phyloP scores from a whole-genome alignment of 352 stramenopile species.

The Plasmopara muralis region DNA sequence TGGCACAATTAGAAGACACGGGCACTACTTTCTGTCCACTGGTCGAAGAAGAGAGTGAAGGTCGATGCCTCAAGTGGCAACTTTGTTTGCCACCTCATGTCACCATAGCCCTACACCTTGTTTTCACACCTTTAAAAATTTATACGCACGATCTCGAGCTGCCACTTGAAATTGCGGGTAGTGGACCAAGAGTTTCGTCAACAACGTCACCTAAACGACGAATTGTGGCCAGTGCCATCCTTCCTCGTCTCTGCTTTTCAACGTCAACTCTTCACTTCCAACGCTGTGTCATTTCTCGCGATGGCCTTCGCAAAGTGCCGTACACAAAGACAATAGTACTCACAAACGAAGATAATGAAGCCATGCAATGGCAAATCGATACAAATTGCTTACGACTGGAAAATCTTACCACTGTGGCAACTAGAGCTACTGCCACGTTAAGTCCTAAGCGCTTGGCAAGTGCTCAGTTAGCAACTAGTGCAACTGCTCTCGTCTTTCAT shows the following conservation, averaged over 20 bases:
- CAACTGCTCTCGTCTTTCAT: slow-evolving; percentile 62
- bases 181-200: too few species aligned
- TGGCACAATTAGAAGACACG: slow-evolving; percentile 61
- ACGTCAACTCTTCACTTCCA: slow-evolving; percentile 74
- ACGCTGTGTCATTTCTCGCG: slow-evolving; percentile 75
- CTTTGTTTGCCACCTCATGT: slow-evolving; percentile 61
- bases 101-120: slow-evolving; percentile 67
- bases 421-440: slow-evolving; percentile 12
- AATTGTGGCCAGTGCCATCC: slow-evolving; percentile 47
- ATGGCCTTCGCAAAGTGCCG: slow-evolving; percentile 80
- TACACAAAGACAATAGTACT: slow-evolving; percentile 78
- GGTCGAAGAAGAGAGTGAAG: slow-evolving; percentile 14
- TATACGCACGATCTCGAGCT: slow-evolving; percentile 52
- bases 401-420: slow-evolving; percentile 22
- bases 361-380: slow-evolving; percentile 79
- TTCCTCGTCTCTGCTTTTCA: slow-evolving; percentile 66
- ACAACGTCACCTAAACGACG: slow-evolving; percentile 13
- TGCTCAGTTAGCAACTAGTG: slow-evolving; percentile 22
- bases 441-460: slow-evolving; percentile 25
- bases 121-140: slow-evolving; percentile 51
- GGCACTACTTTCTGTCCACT: slow-evolving; percentile 76
- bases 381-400: slow-evolving; percentile 23
- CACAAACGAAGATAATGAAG: slow-evolving; percentile 58
- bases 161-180: slow-evolving; percentile 68
- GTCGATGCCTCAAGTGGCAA: slow-evolving; percentile 52